Conservation (phyloP, 495 filamentous ascomycete species). For the Haplographium delicatum region DNA sequence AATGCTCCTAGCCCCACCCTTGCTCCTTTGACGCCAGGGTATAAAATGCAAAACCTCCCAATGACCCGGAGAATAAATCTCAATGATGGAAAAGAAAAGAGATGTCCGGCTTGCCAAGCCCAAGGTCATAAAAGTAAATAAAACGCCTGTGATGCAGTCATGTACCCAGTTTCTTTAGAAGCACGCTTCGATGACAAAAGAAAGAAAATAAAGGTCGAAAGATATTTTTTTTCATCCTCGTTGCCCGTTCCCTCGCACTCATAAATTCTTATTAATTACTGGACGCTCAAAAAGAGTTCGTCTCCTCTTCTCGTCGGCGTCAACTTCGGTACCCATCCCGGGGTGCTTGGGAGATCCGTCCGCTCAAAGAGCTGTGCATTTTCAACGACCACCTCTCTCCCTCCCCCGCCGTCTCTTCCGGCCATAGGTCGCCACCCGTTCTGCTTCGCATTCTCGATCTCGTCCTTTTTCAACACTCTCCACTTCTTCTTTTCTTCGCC, state of each 20-base stretch:
- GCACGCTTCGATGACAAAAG: not conserved
- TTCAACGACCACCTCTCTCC: not conserved
- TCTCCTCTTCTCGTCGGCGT: constrained; percentile 42
- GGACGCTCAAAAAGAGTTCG: constrained; percentile 39
- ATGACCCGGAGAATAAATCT: too few relatives aligned
- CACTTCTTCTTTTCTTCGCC: constrained; percentile 20
- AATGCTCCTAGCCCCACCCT: too few relatives aligned
- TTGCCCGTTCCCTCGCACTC: too few relatives aligned
- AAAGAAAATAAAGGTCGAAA: not conserved
- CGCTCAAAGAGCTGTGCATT: constrained; percentile 4
- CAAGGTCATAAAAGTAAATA: too few relatives aligned
- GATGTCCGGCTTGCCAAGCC: too few relatives aligned
- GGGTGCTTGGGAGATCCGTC: constrained; percentile 36
- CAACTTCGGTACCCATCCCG: constrained; percentile 45
- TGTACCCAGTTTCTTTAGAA: too few relatives aligned
- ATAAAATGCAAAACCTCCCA: too few relatives aligned
- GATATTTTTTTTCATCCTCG: too few relatives aligned
- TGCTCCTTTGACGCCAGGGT: too few relatives aligned
- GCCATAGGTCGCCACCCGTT: constrained; percentile 19
- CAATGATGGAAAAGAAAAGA: too few relatives aligned
- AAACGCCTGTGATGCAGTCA: too few relatives aligned
- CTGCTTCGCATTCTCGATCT: constrained; percentile 20
- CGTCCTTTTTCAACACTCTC: constrained; percentile 20
- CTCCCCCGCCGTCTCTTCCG: not conserved
- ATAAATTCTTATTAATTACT: constrained; percentile 23